Evolutionary conservation across 1,284 basidiomycete species (phyloP), one percentile per base, ranked within the genome.

Genomic region (Trichosporon sp.): DNA sequence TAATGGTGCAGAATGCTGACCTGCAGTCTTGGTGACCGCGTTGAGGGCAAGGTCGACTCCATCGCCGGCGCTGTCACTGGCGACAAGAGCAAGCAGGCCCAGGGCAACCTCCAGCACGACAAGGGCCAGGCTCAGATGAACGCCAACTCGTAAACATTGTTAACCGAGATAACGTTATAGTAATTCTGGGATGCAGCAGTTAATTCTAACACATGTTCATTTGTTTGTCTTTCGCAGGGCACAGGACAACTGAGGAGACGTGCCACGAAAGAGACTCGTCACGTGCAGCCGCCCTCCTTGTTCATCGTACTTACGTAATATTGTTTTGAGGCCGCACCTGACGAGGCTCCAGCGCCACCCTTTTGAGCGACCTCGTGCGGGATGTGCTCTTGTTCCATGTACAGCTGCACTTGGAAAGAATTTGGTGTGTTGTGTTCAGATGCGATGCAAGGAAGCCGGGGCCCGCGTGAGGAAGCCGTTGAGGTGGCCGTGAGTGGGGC

Each of bases 1-100:
- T 27, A 13, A 29, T 13, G n/a, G 13, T 9, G 9, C 32, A 35
- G n/a, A 31, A 15, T 12, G n/a, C 42, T 68, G 21, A 64, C 51
- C 31, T 11, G 1, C 64, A 80, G 78, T 44, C 81, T 83, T 3
- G 68, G 83, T 7, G 90, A 91, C 78, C 87, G 87, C 68, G 47
- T 88, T 23, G 80, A 80, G 53, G 91, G 90, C 67, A 91, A 90
- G 84, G 88, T 88, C 73, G 89, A 91, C 74, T 83, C 87, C 25
- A 82, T 91, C 32, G 85, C 88, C 38, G 90, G 80, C 31, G 87
- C 90, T 4, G 72, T 90, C 44, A 87, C 85, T 15, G 90, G 89
- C 42, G 90, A 91, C 81, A 87, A 87, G 76, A 68, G 84, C 35
- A 87, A 91, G 79, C 86, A 91, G 78, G 75, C 80, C 27, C 65